Base-by-base conservation (phyloP, 805 yeast species). In the Candida nanaspora region DNA sequence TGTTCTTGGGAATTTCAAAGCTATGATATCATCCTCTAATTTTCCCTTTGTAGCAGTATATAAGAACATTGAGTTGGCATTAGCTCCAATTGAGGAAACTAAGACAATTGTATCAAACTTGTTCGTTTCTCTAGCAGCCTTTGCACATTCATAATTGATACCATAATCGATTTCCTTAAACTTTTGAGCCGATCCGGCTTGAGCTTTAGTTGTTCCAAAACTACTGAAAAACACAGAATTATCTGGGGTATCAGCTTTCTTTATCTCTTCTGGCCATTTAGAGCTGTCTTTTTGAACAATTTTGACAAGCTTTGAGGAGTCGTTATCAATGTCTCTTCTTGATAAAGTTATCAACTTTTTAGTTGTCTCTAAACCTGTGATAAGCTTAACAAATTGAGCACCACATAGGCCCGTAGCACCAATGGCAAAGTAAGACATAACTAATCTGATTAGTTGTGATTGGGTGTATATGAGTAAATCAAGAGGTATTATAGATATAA, bases 371-470 rank as follows among this genome's bases (percentile, higher is more conserved):
- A 73, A 58, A 9, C 53, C 45, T 30, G 60, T 58, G 6, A 76
- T 74, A 21, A 59, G 59, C 40, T 66, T 70, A 40, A 85, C 55
- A 44, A 85, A 70, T 20, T 65, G 69, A 20, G 67, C 50, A 8
- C 95, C 96, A 41, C 82, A 80, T 18, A 86, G 62, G 2, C 96
- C 96, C 1, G 95, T 86, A 23, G 88, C 72, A 2, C 96, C 96
- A 34, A 85, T 26, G 19, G 28, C 16, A 19, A 35, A 35, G 18
- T 6, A 35, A 14, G 6, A 6, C 22, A 18, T 31, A 6, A 16
- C 16, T n/a, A n/a, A n/a, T n/a, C n/a, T n/a, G n/a, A n/a, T n/a
- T n/a, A n/a, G n/a, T n/a, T n/a, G n/a, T n/a, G n/a, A n/a, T n/a
- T n/a, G n/a, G n/a, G n/a, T n/a, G n/a, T n/a, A n/a, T n/a, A n/a